A percentile compares a stretch with the other conserved stretches of the same genome.
phyloP scores from a whole-genome alignment of 768 basidiomycete species.

The Serendipita sp. region DNA sequence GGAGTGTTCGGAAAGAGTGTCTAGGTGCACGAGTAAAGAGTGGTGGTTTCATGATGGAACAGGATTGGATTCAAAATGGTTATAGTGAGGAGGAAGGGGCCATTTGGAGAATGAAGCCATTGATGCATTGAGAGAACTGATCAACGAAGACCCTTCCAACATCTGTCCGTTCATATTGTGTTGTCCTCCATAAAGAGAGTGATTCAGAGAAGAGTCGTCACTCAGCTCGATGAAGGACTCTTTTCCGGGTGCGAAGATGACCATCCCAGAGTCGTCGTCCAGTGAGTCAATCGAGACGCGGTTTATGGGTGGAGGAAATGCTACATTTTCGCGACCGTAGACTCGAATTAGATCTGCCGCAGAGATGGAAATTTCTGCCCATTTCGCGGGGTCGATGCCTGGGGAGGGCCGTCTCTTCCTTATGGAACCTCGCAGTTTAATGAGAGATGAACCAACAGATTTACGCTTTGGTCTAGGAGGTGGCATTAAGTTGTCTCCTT shows the following conservation, averaged over 20 bases:
- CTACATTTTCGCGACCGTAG: neutral
- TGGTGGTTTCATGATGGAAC: too few relatives aligned
- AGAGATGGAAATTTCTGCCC: constrained; percentile 1
- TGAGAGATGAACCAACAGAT: neutral
- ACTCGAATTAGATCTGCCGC: neutral
- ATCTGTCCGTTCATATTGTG: neutral
- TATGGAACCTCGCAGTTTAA: neutral
- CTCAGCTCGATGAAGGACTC: neutral
- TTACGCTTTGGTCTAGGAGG: neutral
- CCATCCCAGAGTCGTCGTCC: neutral
- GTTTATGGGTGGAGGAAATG: neutral
- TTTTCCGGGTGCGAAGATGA: neutral
- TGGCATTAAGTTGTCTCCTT: neutral
- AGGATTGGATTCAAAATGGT: neutral
- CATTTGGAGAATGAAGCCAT: constrained; percentile 5
- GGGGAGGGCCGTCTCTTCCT: neutral
- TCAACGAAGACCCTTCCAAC: neutral
- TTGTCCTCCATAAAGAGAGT: neutral
- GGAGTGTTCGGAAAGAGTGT: too few relatives aligned
- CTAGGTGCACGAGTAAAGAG: too few relatives aligned
- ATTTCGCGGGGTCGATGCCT: neutral
- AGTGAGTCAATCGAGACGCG: neutral
- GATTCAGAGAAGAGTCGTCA: neutral
- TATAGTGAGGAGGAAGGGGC: constrained; percentile 2
- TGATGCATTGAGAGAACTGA: neutral